Percentiles rank a stretch among this genome's conserved stretches.
Evolutionary conservation across 441 rosid species (phyloP).

Genomic region (Pelargonium citronellum): DNA sequence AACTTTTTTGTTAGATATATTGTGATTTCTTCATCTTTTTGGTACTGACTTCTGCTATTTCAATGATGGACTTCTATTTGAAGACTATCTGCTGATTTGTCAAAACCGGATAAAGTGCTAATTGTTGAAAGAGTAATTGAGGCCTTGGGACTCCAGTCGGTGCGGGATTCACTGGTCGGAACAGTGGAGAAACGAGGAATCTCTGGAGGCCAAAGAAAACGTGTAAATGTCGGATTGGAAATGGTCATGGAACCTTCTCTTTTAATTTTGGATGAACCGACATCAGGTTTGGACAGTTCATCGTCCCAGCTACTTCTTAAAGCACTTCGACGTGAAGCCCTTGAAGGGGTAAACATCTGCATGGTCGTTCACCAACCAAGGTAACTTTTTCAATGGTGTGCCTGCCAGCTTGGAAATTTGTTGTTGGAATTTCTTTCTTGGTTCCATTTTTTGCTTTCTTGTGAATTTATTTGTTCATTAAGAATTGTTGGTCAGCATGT

Average conservation of each 20-base stretch:
- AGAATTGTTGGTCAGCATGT: background rate
- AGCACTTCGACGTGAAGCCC: conserved; percentile 97
- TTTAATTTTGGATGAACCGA: conserved; percentile 88
- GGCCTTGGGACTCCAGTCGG: conserved; percentile 68
- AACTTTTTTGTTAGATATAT: background rate
- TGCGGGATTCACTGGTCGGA: conserved; percentile 84
- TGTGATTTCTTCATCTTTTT: conserved; percentile 10
- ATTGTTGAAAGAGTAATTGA: conserved; percentile 92
- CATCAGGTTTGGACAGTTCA: conserved; percentile 95
- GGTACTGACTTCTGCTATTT: conserved; percentile 8
- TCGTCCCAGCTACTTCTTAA: conserved; percentile 81
- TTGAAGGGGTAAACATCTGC: conserved; percentile 93
- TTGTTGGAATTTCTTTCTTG: background rate
- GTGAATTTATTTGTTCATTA: background rate
- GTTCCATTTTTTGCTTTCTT: background rate
- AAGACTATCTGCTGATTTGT: conserved; percentile 68
- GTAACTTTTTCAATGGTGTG: conserved; percentile 26
- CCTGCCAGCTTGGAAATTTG: background rate
- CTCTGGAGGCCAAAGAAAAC: conserved; percentile 95
- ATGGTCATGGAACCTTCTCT: conserved; percentile 99
- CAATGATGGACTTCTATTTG: conserved; percentile 11
- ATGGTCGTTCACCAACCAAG: conserved; percentile 97
- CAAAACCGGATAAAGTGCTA: conserved; percentile 73
- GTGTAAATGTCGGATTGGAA: conserved; percentile 95
- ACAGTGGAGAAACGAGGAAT: conserved; percentile 95